These are phyloP conservation scores for Raphanus hybrid DNA, from an alignment of 441 rosid species.

Conservation along the genomic window DNA sequence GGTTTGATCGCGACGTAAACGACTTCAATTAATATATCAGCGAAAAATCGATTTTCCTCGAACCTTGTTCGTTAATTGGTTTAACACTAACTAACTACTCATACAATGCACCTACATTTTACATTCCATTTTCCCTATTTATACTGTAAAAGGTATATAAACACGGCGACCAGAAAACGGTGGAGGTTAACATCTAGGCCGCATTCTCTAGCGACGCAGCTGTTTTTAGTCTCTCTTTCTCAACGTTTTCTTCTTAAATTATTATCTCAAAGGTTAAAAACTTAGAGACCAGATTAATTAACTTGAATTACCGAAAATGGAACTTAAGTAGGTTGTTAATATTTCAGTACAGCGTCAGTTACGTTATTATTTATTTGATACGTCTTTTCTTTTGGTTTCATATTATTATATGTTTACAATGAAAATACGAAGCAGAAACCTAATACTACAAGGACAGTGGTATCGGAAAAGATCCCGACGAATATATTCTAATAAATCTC, in stretches of 20 bases:
- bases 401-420: not conserved
- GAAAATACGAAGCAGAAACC: not conserved
- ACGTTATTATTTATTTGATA: not conserved
- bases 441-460: too few species aligned
- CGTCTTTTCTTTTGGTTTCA: not conserved
- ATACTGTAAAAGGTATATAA: not conserved
- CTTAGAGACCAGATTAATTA: not conserved
- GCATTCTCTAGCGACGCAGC: too few species aligned
- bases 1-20: not conserved
- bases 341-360: not conserved
- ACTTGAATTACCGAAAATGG: not conserved
- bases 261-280: not conserved
- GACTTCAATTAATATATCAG: not conserved
- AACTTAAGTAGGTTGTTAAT: not conserved
- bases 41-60: not conserved
- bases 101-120: constrained; percentile 1
- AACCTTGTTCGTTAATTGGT: constrained; percentile 8
- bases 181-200: constrained; percentile 25
- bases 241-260: not conserved
- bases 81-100: constrained; percentile 10
- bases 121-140: not conserved
- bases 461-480: too few species aligned
- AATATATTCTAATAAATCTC: too few species aligned
- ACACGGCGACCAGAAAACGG: not conserved
- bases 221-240: too few species aligned